phyloP scores from a whole-genome alignment of 352 stramenopile genomes.

The Phytopythium montanum region DNA sequence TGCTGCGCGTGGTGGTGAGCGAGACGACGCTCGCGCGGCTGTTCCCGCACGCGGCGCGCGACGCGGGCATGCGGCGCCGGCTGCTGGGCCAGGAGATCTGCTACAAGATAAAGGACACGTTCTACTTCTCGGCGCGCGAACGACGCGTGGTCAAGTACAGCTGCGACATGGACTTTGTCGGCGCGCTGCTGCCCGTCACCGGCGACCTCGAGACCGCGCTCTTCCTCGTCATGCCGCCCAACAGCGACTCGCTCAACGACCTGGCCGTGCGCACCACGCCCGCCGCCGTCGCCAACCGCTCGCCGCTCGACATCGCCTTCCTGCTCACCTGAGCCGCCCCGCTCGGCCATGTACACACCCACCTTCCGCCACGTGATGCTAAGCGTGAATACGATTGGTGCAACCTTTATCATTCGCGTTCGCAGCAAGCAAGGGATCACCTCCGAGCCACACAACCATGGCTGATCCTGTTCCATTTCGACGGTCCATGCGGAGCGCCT shows the following conservation, averaged over 20 bases:
- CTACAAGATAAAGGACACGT: conserved; percentile 39
- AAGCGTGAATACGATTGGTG: background rate
- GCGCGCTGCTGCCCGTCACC: conserved; percentile 24
- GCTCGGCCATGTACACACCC: background rate
- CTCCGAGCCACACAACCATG: background rate
- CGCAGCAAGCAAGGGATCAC: background rate
- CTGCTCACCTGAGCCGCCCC: conserved; percentile 12
- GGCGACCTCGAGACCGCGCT: conserved; percentile 34
- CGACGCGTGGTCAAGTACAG: conserved; percentile 38
- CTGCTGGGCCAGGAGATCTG: conserved; percentile 35
- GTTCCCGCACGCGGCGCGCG: conserved; percentile 29
- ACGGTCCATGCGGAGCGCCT: background rate
- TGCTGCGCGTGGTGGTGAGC: conserved; percentile 29
- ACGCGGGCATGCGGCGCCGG: conserved; percentile 17
- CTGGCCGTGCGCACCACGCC: conserved; percentile 30
- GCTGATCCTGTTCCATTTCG: background rate
- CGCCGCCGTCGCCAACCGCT: conserved; percentile 13
- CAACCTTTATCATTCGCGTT: background rate
- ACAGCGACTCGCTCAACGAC: conserved; percentile 31
- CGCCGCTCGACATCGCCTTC: conserved; percentile 35
- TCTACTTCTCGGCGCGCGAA: conserved; percentile 35
- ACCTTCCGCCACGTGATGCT: background rate
- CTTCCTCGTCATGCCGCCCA: conserved; percentile 27
- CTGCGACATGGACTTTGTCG: conserved; percentile 37
- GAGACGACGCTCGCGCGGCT: conserved; percentile 36